A percentile compares a stretch with the other conserved stretches of the same genome.
phyloP scores from a whole-genome alignment of 2,329 filamentous ascomycete species.

The Sclerotinia trifoliorum region DNA sequence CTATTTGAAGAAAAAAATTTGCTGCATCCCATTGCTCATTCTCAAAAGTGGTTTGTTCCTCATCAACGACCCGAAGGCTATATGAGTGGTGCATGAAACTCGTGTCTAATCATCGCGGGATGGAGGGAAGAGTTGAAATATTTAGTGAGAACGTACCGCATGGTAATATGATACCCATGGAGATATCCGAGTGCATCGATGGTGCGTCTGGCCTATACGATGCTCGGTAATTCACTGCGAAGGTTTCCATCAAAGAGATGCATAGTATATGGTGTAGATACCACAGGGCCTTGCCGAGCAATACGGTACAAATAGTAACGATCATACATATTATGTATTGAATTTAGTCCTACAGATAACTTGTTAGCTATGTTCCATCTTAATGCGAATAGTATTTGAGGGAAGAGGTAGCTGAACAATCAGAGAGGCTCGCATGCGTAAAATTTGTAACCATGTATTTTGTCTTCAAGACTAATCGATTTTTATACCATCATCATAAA shows the following conservation, averaged over 20 bases:
- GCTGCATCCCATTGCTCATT: conserved; percentile 10
- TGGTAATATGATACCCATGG: not conserved
- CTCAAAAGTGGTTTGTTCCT: conserved; percentile 52
- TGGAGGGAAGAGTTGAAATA: not conserved
- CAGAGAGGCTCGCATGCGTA: conserved; percentile 76
- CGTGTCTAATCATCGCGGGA: conserved; percentile 81
- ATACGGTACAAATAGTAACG: not conserved
- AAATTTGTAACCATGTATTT: conserved; percentile 77
- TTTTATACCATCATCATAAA: conserved; percentile 66
- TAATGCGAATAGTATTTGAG: not conserved
- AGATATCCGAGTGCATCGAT: not conserved
- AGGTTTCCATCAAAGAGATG: not conserved
- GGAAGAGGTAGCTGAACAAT: conserved; percentile 39
- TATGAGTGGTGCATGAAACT: conserved; percentile 99
- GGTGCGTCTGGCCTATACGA: not conserved
- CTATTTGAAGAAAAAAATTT: not conserved
- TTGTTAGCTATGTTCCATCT: not conserved
- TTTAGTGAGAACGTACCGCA: not conserved
- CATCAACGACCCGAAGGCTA: conserved; percentile 83
- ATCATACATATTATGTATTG: not conserved
- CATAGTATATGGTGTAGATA: not conserved
- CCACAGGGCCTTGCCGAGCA: no score
- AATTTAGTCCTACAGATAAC: not conserved
- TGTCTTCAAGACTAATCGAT: conserved; percentile 99
- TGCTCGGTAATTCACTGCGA: not conserved